Evolutionary conservation across 805 yeast species (phyloP), one percentile per base, ranked within the genome.

Genomic region (Lachancea sp.): DNA sequence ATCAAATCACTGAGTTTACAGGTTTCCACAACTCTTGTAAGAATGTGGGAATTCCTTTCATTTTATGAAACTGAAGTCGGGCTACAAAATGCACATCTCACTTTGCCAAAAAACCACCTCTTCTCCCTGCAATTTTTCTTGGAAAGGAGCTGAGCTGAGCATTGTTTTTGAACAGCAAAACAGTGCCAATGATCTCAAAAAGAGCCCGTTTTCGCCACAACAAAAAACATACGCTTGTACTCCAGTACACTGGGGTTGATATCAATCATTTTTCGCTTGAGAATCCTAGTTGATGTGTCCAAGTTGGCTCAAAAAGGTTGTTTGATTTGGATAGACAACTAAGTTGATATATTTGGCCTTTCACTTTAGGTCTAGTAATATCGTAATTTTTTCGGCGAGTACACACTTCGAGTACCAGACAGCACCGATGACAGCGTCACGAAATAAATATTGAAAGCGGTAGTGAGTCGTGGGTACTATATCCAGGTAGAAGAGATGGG

Each of bases 161-260:
- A 18, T 37, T 15, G 18, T 16, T 33, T 18, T 31, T 9, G 8
- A 22, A 8, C 35, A 47, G 16, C n/a, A 39, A 35, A 33, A 30
- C 20, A 31, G 22, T 16, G 22, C 20, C 33, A 25, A 40, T 29
- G 18, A 31, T 38, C 22, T 20, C 19, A 6, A 30, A 16, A 39
- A 16, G 30, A 15, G 34, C 25, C 19, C 27, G 2, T 16, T 20
- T 17, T 35, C 8, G 18, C 8, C 40, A 3, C 7, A 10, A 32
- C 9, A 15, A 17, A 16, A 15, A 9, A 80, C 93, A 65, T 75
- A 85, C 95, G 82, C 58, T 76, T 77, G 67, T 83, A 88, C 65
- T 83, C 90, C 67, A 88, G 74, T 47, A 74, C 71, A 52, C 72
- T 75, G 49, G 95, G 95, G 43, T 77, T 69, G 53, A 88, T 81